These are phyloP conservation scores for Saccharomycopsis hybrid DNA, from an alignment of 1,139 yeast species.

Conservation along the genomic window DNA sequence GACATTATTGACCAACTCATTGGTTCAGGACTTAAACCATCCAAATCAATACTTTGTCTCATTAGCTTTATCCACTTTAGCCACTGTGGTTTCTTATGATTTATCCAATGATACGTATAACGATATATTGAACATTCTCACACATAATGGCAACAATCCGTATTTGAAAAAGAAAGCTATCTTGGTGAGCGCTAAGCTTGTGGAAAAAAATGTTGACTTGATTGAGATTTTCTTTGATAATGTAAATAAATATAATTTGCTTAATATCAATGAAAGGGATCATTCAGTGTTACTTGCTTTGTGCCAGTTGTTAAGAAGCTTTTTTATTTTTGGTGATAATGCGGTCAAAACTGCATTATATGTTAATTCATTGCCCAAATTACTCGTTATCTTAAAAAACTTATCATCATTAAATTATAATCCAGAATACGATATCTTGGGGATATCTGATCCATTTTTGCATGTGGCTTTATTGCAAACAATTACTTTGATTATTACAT, in stretches of 20 bases:
- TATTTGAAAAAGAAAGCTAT: slow-evolving; percentile 84
- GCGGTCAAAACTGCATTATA: slow-evolving; percentile 12
- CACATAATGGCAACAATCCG: slow-evolving; percentile 45
- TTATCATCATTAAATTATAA: slow-evolving; percentile 63
- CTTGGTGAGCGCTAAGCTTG: slow-evolving; percentile 63
- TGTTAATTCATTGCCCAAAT: slow-evolving; percentile 35
- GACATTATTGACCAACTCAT: slow-evolving; percentile 84
- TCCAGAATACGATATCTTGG: slow-evolving; percentile 87
- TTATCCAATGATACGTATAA: slow-evolving; percentile 87
- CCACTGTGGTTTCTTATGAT: slow-evolving; percentile 86
- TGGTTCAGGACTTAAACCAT: slow-evolving; percentile 85
- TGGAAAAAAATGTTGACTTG: slow-evolving; percentile 60
- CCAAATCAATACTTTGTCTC: slow-evolving; percentile 87
- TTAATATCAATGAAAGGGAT: slow-evolving; percentile 45
- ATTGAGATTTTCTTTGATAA: slow-evolving; percentile 60
- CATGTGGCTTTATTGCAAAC: slow-evolving; percentile 50
- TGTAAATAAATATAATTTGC: slow-evolving; percentile 39
- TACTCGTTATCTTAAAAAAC: slow-evolving; percentile 53
- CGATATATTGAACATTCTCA: slow-evolving; percentile 70
- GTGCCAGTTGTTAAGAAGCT: slow-evolving; percentile 27
- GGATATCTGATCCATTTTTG: slow-evolving; percentile 85
- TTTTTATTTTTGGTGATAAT: slow-evolving; percentile 50
- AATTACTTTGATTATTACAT: slow-evolving; percentile 29
- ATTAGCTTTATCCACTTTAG: slow-evolving; percentile 81
- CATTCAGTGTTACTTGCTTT: slow-evolving; percentile 74